Percentiles rank a stretch among this genome's conserved stretches.
Conservation (phyloP, 306 rosid species). For the Canavalia gladiata region DNA sequence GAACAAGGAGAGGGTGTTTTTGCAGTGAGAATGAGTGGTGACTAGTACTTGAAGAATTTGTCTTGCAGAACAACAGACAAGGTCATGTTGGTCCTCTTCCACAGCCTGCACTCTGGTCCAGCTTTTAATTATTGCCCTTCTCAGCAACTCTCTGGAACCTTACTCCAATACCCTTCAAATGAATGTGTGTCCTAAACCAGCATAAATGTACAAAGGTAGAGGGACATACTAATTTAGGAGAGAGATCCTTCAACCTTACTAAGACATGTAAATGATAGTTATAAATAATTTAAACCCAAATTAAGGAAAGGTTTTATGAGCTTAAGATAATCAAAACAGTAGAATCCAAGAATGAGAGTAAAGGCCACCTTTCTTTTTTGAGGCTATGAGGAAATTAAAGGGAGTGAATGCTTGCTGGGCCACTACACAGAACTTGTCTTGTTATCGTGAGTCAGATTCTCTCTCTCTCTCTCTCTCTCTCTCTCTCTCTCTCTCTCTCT, state of each 20-base stretch:
- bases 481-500: constrained; percentile 22
- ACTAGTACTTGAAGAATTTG: constrained; percentile 41
- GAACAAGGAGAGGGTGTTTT: constrained; percentile 44
- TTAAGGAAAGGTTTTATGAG: constrained; percentile 21
- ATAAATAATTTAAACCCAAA: background rate
- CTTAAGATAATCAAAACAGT: background rate
- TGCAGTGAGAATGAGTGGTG: constrained; percentile 54
- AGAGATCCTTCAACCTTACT: constrained; percentile 41
- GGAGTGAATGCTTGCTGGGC: constrained; percentile 70
- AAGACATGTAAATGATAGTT: constrained; percentile 16
- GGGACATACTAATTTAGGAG: constrained; percentile 35
- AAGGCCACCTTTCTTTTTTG: constrained; percentile 22
- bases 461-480: constrained; percentile 26
- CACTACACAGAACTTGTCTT: constrained; percentile 57
- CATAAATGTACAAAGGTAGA: background rate
- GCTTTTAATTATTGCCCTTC: constrained; percentile 71
- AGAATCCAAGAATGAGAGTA: constrained; percentile 36
- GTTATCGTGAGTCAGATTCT: constrained; percentile 66
- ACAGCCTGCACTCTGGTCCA: constrained; percentile 75
- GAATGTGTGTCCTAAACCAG: constrained; percentile 49
- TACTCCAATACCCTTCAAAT: constrained; percentile 43
- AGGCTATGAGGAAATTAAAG: constrained; percentile 51
- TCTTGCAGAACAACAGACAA: constrained; percentile 81
- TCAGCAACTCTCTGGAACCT: constrained; percentile 57
- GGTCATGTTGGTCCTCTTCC: constrained; percentile 79